phyloP scores from a whole-genome alignment of 805 yeast species.

The Kazachstania kunashirensis region DNA sequence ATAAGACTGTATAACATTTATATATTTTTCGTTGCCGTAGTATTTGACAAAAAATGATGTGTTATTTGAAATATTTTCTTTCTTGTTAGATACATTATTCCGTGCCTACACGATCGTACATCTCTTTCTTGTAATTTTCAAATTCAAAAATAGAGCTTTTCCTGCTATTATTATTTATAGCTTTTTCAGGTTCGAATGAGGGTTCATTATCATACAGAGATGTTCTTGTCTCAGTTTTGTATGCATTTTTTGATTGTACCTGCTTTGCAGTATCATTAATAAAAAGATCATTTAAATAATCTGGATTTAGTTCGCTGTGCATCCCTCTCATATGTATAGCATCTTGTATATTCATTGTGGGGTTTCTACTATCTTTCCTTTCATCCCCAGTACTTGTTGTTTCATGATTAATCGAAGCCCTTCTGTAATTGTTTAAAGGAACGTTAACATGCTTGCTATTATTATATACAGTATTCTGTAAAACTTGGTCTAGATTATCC shows the following conservation, averaged over 20 bases:
- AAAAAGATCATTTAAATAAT: neutral
- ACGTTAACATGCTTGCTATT: slow-evolving; percentile 3
- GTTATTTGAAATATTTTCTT: too few species aligned
- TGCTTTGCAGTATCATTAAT: neutral
- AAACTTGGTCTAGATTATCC: slow-evolving; percentile 5
- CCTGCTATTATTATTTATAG: too few species aligned
- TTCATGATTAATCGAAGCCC: neutral
- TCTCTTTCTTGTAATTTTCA: slow-evolving; percentile 8
- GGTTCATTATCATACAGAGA: too few species aligned
- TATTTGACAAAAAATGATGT: too few species aligned
- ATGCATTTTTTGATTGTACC: too few species aligned
- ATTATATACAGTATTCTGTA: slow-evolving; percentile 4
- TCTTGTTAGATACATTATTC: too few species aligned
- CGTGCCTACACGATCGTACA: slow-evolving; percentile 16
- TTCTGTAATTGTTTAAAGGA: slow-evolving; percentile 3
- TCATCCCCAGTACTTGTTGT: neutral
- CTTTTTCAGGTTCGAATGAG: too few species aligned
- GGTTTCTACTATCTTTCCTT: neutral
- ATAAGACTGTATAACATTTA: too few species aligned
- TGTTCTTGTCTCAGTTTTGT: too few species aligned
- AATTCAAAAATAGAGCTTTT: slow-evolving; percentile 19
- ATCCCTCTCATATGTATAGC: slow-evolving; percentile 6
- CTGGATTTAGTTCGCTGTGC: slow-evolving; percentile 3
- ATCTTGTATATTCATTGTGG: slow-evolving; percentile 1
- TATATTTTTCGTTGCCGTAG: too few species aligned